Evolutionary conservation across 2,329 filamentous ascomycete genomes (phyloP), one percentile per base, ranked within the genome.

Genomic region (Ophiostoma pallidulum): DNA sequence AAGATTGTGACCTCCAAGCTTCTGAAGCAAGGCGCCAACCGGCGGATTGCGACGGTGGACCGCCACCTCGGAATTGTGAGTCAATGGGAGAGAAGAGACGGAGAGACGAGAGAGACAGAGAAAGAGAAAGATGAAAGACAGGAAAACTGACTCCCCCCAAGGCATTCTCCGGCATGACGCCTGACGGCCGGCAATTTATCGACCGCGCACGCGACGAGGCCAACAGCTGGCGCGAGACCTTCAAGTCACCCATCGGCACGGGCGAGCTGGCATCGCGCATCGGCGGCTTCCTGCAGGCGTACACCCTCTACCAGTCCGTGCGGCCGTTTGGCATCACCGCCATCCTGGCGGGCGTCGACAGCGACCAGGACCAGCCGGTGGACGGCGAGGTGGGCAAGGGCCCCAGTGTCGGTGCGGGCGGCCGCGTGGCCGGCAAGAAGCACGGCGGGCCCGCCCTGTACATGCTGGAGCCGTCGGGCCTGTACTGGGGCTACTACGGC

Each of bases 401-500:
- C 19, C 91, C 91, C 41, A 71, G 71, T 37, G 76, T 77, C 49
- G 91, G 91, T 50, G 80, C 87, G 20, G 91, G 91, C 54, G 91
- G 91, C 61, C 94, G 92, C 71, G 76, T 82, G 37, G 68, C 64
- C 24, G 79, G 80, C 60, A 82, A 80, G 60, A 84, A 80, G 65
- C 81, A 89, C 64, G 92, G 92, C 58, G 92, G 91, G 1, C 92
- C 92, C 19, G 90, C 82, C 54, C 78, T 98, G 53, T 98, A 96
- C 77, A 98, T 98, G 92, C 91, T 98, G 58, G 92, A 98, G 73
- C 92, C 92, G 36, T 95, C 89, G 61, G 92, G 92, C 48, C 71
- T 91, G 57, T 97, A 95, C 75, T 98, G 92, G 92, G 92, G 92
- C 51, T 98, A 98, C 76, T 96, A 96, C 66, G 92, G 92, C 58